Conservation (phyloP, 345 rosid genomes). For the Hibiscus tridactylites region DNA sequence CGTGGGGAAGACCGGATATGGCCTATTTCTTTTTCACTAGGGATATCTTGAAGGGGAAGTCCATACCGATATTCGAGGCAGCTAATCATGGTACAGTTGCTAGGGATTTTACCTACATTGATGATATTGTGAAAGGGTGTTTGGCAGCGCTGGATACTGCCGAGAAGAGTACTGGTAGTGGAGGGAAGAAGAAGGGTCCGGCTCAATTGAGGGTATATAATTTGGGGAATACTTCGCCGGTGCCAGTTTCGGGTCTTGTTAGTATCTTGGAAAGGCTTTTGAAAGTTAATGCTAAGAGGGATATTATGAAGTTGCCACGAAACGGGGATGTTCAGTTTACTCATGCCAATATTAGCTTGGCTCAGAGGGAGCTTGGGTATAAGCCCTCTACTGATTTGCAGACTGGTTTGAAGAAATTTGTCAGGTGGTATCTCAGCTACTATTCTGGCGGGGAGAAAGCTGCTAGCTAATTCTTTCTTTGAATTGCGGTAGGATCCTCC, state of each 20-base stretch:
- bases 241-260: conserved; percentile 78
- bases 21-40: conserved; percentile 85
- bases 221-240: conserved; percentile 91
- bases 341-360: conserved; percentile 86
- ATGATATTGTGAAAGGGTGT: conserved; percentile 92
- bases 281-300: conserved; percentile 82
- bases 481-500: conserved; percentile 23
- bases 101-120: conserved; percentile 89
- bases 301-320: conserved; percentile 66
- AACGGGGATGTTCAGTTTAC: conserved; percentile 92
- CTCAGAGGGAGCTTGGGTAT: conserved; percentile 72
- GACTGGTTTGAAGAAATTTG: conserved; percentile 85
- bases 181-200: conserved; percentile 83
- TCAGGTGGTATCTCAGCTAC: conserved; percentile 81
- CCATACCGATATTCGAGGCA: conserved; percentile 61
- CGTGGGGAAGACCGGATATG: conserved; percentile 97
- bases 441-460: conserved; percentile 51
- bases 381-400: conserved; percentile 85
- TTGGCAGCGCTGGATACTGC: conserved; percentile 81
- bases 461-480: conserved; percentile 34
- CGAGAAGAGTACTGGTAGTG: conserved; percentile 84
- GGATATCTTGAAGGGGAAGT: conserved; percentile 66
- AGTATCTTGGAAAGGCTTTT: conserved; percentile 69
- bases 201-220: conserved; percentile 88
- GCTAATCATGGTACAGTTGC: conserved; percentile 70